Conservation (phyloP, 306 rosid genomes). For the Trifolium subterraneum region DNA sequence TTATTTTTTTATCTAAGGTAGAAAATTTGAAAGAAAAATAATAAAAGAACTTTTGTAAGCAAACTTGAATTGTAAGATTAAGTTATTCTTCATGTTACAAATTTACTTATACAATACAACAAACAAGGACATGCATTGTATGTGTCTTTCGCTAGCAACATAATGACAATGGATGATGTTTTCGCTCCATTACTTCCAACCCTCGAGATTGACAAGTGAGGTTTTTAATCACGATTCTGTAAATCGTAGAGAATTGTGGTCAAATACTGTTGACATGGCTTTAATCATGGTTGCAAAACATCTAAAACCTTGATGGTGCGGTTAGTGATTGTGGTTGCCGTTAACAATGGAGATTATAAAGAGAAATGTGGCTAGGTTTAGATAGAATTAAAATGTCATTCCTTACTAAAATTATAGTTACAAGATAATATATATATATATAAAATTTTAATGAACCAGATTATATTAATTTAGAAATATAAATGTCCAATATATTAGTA, state of each 20-base stretch:
- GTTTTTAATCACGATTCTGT: neutral
- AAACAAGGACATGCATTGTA: conserved; percentile 45
- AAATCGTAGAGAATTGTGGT: neutral
- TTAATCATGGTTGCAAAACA: neutral
- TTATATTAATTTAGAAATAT: too few species aligned
- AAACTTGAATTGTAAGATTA: conserved; percentile 35
- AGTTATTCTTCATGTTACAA: conserved; percentile 57
- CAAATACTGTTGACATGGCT: neutral
- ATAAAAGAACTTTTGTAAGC: conserved; percentile 32
- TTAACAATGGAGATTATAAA: too few species aligned
- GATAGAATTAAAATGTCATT: too few species aligned
- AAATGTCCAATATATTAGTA: too few species aligned
- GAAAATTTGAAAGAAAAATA: neutral
- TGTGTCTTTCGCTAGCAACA: conserved; percentile 7
- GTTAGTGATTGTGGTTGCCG: too few species aligned
- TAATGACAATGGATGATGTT: conserved; percentile 16
- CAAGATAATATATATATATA: too few species aligned
- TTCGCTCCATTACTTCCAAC: neutral
- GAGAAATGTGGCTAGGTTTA: too few species aligned
- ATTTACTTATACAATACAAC: conserved; percentile 44
- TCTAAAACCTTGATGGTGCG: too few species aligned
- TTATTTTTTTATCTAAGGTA: conserved; percentile 32
- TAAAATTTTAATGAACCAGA: too few species aligned
- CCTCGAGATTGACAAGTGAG: neutral
- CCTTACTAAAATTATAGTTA: too few species aligned